Evolutionary conservation across 805 yeast species (phyloP).

Genomic region (Yarrowia yakushimensis): DNA sequence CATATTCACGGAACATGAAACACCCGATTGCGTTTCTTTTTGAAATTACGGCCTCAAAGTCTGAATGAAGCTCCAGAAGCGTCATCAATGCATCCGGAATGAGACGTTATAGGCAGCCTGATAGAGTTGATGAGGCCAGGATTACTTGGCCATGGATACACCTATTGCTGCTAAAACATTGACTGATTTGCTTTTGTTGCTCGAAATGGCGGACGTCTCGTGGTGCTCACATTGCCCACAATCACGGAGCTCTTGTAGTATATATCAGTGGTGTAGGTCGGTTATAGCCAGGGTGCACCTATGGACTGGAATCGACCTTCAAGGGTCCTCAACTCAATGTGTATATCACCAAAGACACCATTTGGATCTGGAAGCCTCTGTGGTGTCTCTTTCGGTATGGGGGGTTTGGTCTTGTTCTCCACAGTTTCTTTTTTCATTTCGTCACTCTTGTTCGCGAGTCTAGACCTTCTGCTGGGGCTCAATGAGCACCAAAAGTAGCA

Average conservation of each 20-base stretch:
- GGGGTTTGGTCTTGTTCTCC: background rate
- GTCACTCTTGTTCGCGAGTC: too few relatives aligned
- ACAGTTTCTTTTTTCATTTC: background rate
- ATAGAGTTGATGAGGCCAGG: background rate
- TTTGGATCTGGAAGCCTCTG: background rate
- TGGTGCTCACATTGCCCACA: too few relatives aligned
- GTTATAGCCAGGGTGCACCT: background rate
- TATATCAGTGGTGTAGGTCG: background rate
- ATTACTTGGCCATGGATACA: background rate
- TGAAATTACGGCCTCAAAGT: background rate
- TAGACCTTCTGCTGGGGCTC: background rate
- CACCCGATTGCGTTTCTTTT: background rate
- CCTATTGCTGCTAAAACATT: background rate
- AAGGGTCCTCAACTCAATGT: background rate
- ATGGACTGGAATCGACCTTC: background rate
- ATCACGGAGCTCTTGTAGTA: too few relatives aligned
- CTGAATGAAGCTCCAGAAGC: slow-evolving; percentile 11
- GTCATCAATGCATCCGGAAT: slow-evolving; percentile 4
- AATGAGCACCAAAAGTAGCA: background rate
- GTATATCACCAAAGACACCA: background rate
- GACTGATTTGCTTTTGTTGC: background rate
- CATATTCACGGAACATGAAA: background rate
- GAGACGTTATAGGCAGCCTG: background rate
- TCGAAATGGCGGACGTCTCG: background rate
- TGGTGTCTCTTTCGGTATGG: background rate